Conservation (phyloP, 805 yeast genomes). For the Lachancea thermotolerans region DNA sequence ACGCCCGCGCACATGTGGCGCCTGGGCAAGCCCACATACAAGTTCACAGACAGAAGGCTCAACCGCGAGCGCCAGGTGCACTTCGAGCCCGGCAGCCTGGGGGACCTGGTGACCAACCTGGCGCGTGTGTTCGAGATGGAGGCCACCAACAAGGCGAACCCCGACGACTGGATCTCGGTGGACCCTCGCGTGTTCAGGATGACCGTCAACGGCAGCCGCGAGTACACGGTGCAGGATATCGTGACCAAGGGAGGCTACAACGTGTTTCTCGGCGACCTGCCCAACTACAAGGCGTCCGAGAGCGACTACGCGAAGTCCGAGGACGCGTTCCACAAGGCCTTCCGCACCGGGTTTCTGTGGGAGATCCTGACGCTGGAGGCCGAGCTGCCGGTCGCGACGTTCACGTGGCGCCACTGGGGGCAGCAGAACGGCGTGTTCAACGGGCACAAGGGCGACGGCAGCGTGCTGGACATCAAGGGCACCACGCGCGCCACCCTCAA, state of each 20-base stretch:
- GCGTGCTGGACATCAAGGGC: conserved; percentile 2
- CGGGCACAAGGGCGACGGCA: conserved; percentile 7
- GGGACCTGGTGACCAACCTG: neutral
- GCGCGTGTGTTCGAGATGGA: conserved; percentile 5
- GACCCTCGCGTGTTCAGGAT: conserved; percentile 3
- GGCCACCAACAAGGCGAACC: conserved; percentile 6
- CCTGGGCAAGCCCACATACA: neutral
- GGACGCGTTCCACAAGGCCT: conserved; percentile 2
- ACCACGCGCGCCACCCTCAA: neutral
- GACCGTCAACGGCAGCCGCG: conserved; percentile 4
- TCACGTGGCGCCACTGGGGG: conserved; percentile 6
- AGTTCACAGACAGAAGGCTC: neutral
- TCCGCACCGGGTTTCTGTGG: conserved; percentile 4
- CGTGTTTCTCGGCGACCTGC: conserved; percentile 4
- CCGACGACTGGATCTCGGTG: conserved; percentile 5
- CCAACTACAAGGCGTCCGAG: conserved; percentile 4
- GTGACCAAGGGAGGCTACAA: conserved; percentile 4
- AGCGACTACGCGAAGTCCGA: conserved; percentile 3
- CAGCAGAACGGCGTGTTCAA: conserved; percentile 3
- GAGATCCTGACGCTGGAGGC: conserved; percentile 2
- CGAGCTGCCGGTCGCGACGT: conserved; percentile 1
- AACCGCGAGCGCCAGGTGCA: neutral
- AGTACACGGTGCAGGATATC: conserved; percentile 3
- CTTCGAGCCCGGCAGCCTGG: conserved; percentile 1
- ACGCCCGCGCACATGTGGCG: conserved; percentile 4